Base-by-base conservation (phyloP, 192 early-diverging fungal species). In the Tieghemiomyces parasiticus region DNA sequence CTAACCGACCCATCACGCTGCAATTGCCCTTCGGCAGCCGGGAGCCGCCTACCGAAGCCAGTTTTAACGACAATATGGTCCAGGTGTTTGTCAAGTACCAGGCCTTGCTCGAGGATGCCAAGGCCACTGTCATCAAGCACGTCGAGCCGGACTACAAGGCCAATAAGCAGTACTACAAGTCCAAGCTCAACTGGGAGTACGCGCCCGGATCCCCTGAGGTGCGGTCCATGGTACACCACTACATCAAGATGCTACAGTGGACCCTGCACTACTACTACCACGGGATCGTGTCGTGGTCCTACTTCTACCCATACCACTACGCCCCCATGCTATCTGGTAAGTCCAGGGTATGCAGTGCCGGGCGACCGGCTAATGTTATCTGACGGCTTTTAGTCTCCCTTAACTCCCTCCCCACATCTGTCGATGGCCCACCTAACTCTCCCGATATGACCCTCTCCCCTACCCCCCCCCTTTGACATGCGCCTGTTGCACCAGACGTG, bases 231-330 rank as follows among this genome's bases (percentile, higher is more conserved):
- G 65, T 80, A 28, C 74, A 77, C 60, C 73, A 77, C 13, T 99
- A 99, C 62, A 80, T 96, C 3, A 86, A 85, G 66, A 89, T 93
- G n/a, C 68, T 99, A 30, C 93, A 95, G 68, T 99, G 96, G 96
- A 93, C 97, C 3, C 72, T 99, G 16, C 81, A 81, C 59, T 99
- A 99, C 66, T 99, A 99, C 65, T 99, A 92, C 71, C 76, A 85
- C 61, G 96, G 96, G 55, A 86, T 92, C 30, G 85, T 85, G 59
- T 95, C 92, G 16, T 99, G 96, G 96, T 83, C 89, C 29, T 97
- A 95, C 95, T 99, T 82, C 75, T 99, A 89, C 61, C 95, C 95
- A 8, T 95, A 88, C 74, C 90, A 99, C 68, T 99, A 99, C 63
- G 82, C 95, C 19, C 96, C 93, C 10, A 89, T 88, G 71, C 89